phyloP scores from a whole-genome alignment of 169 alveolate species.

The Babesia divergens region DNA sequence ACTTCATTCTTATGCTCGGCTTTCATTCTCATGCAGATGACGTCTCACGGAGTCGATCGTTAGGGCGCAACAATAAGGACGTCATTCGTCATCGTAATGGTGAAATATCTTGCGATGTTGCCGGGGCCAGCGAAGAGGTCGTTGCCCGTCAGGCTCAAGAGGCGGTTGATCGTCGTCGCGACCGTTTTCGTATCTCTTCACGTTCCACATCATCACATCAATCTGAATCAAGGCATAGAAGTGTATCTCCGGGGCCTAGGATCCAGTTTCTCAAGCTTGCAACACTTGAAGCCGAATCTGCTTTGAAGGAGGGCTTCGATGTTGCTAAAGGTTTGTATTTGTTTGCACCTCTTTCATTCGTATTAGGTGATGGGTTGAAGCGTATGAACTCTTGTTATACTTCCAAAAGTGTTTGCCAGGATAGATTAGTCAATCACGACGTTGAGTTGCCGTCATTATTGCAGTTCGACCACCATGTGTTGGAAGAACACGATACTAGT shows the following conservation, averaged over 20 bases:
- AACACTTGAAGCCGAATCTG: not conserved
- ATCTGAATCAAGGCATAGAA: not conserved
- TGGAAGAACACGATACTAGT: constrained; percentile 54
- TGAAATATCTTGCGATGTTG: no score
- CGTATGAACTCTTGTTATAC: constrained; percentile 41
- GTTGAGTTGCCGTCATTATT: constrained; percentile 41
- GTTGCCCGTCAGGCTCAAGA: no score
- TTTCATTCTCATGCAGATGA: no score
- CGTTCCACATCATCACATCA: not conserved
- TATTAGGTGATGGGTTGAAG: constrained; percentile 22
- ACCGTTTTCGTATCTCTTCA: not conserved
- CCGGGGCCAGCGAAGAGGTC: no score
- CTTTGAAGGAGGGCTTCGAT: not conserved
- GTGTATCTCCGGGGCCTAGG: not conserved
- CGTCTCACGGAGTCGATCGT: no score
- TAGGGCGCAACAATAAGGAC: no score
- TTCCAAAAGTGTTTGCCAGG: constrained; percentile 57
- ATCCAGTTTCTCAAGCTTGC: not conserved
- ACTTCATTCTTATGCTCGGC: no score
- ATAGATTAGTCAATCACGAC: constrained; percentile 7
- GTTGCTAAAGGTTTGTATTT: not conserved
- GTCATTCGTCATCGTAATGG: no score
- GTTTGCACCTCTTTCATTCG: not conserved
- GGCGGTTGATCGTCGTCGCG: constrained; percentile 9
- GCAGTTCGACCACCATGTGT: constrained; percentile 38